Percentiles rank a stretch among this genome's conserved stretches.
Conservation (phyloP, 1,139 yeast genomes). For the Geotrichum australiense region DNA sequence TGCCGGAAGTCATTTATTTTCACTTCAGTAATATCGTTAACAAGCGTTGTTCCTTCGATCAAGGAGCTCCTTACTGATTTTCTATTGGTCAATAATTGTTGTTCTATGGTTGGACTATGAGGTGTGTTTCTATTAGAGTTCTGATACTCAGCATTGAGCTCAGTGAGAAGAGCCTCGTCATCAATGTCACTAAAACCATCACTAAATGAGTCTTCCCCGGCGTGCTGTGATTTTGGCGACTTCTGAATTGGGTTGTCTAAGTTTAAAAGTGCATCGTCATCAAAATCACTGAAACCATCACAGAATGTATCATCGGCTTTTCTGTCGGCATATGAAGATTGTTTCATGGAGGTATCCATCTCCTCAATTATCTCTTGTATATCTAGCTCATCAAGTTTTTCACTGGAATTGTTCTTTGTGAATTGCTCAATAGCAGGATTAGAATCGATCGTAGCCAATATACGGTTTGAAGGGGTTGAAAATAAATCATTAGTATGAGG, state of each 20-base stretch:
- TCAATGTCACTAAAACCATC: slow-evolving; percentile 2
- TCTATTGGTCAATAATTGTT: background rate
- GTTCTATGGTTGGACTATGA: background rate
- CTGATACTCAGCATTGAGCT: too few relatives aligned
- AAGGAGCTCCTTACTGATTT: background rate
- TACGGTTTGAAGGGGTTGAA: background rate
- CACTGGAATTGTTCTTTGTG: slow-evolving; percentile 3
- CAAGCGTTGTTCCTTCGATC: background rate
- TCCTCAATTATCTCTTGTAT: slow-evolving; percentile 1
- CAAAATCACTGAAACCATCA: background rate
- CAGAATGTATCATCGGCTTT: background rate
- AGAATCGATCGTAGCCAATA: too few relatives aligned
- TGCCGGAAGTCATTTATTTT: slow-evolving; percentile 8
- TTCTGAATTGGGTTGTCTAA: background rate
- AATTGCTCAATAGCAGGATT: too few relatives aligned
- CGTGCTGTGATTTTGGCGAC: background rate
- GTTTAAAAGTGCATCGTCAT: background rate
- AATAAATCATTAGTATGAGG: background rate
- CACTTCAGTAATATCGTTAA: background rate
- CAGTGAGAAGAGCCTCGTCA: background rate
- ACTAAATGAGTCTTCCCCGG: background rate
- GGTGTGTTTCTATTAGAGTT: background rate
- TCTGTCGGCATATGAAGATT: background rate
- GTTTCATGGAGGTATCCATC: slow-evolving; percentile 2
- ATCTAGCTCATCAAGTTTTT: slow-evolving; percentile 5